Percentiles rank a stretch among this genome's conserved stretches.
Conservation (phyloP, 352 stramenopile species). For the Globisporangium okanoganense region DNA sequence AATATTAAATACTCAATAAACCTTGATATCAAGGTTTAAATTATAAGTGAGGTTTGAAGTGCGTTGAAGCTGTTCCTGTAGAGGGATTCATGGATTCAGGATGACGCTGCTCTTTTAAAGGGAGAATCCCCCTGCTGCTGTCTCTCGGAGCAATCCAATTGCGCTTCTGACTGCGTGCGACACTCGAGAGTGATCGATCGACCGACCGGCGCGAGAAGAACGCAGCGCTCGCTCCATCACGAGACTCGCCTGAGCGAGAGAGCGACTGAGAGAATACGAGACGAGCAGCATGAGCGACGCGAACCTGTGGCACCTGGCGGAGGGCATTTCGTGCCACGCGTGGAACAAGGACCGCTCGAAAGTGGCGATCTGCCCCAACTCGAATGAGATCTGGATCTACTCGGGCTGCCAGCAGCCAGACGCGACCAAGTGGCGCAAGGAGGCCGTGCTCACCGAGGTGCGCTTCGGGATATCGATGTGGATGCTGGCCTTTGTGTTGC, state of each 20-base stretch:
- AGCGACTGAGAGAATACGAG: background rate
- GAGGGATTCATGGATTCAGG: background rate
- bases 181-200: slow-evolving; percentile 3
- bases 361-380: slow-evolving; percentile 89
- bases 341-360: slow-evolving; percentile 91
- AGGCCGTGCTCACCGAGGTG: slow-evolving; percentile 75
- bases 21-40: too few species aligned
- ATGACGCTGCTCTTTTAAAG: slow-evolving; percentile 23
- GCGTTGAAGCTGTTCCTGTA: slow-evolving; percentile 42
- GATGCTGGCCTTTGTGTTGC: background rate
- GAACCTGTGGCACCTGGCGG: slow-evolving; percentile 70
- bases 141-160: slow-evolving; percentile 7
- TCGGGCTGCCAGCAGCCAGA: slow-evolving; percentile 76
- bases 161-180: slow-evolving; percentile 6
- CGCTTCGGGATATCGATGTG: background rate
- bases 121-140: slow-evolving; percentile 17
- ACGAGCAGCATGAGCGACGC: slow-evolving; percentile 33
- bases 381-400: slow-evolving; percentile 93
- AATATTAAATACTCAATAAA: too few species aligned
- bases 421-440: slow-evolving; percentile 77
- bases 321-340: slow-evolving; percentile 89
- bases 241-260: slow-evolving; percentile 1
- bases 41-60: too few species aligned
- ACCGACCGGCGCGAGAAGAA: background rate
- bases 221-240: background rate